Evolutionary conservation across 345 rosid species (phyloP), one percentile per base, ranked within the genome.

Genomic region (Arabidopsis arenosa): DNA sequence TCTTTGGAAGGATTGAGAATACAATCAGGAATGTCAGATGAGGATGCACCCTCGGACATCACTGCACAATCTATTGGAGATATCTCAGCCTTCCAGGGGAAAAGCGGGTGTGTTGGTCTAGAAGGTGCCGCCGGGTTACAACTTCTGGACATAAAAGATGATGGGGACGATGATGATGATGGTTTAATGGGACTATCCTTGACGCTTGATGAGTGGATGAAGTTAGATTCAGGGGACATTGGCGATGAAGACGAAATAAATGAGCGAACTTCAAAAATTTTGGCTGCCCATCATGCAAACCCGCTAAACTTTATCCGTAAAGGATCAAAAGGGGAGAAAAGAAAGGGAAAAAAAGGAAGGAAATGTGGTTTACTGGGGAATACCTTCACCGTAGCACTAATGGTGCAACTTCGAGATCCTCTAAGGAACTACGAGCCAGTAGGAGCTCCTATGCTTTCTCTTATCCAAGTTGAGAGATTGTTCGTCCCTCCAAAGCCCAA

Each of bases 181-280:
- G 94, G 94, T 51, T 84, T 93, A 70, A 91, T 93, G 97, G 85
- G 93, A 72, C 83, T 93, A 28, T 93, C 98, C 3, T 82, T 91
- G 45, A 91, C 97, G 74, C 96, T 91, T 61, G 91, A 85, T 83
- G 97, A 93, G 79, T 91, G 97, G 98, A 88, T 93, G 93, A 88
- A 81, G 75, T 68, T 93, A 75, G 98, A 93, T 78, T 84, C 98
- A 47, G 98, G 98, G 40, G 94, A 93, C 48, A 72, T 88, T 67
- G 88, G 84, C 13, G 94, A 91, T 59, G 94, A 76, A 77, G 96
- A 85, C 73, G 85, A 86, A 74, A 91, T 90, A 55, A 90, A 93
- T 40, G 97, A 93, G 77, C 84, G 74, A 36, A 91, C 97, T 40
- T 88, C 97, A 10, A 90, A 83, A 81, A 84, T 93, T 69, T 89